Evolutionary conservation across 176 grass and related monocot genomes (phyloP).

Genomic region (Leersia perrieri): DNA sequence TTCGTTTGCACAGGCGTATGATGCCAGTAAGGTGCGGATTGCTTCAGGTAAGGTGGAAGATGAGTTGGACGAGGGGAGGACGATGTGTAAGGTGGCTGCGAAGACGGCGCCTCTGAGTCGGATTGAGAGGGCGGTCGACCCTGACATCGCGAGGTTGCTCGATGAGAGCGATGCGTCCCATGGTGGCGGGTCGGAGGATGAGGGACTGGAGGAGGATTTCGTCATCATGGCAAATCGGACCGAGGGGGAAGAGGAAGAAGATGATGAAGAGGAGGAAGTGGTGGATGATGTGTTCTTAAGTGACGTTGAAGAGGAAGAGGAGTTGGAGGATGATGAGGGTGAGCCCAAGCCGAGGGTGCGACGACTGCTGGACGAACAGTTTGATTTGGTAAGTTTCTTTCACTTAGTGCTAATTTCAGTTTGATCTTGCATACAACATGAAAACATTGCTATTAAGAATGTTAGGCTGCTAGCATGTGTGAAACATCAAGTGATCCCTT

Average conservation of each 20-base stretch:
- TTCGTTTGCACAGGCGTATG: constrained; percentile 62
- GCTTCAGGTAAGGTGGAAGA: constrained; percentile 35
- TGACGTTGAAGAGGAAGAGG: constrained; percentile 35
- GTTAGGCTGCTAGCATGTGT: not conserved
- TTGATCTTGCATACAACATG: not conserved
- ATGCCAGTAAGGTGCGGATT: constrained; percentile 74
- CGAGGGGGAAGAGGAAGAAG: constrained; percentile 45
- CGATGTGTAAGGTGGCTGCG: constrained; percentile 67
- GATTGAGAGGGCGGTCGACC: constrained; percentile 63
- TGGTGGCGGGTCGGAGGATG: constrained; percentile 63
- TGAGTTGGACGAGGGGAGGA: constrained; percentile 45
- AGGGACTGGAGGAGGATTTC: constrained; percentile 95
- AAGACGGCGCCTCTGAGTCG: constrained; percentile 53
- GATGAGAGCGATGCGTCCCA: constrained; percentile 59
- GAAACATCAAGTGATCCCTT: not conserved
- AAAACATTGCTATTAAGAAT: not conserved
- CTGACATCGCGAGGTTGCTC: constrained; percentile 63
- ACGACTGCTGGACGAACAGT: constrained; percentile 79
- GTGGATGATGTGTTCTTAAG: constrained; percentile 15
- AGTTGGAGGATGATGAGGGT: constrained; percentile 34
- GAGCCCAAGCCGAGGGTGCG: constrained; percentile 52
- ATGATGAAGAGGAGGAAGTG: constrained; percentile 30
- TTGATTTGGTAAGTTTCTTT: constrained; percentile 72
- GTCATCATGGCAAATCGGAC: constrained; percentile 74
- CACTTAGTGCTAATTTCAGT: not conserved